These are phyloP conservation scores for Stipa capillata DNA, from an alignment of 176 grass and related monocot species.

Conservation along the genomic window DNA sequence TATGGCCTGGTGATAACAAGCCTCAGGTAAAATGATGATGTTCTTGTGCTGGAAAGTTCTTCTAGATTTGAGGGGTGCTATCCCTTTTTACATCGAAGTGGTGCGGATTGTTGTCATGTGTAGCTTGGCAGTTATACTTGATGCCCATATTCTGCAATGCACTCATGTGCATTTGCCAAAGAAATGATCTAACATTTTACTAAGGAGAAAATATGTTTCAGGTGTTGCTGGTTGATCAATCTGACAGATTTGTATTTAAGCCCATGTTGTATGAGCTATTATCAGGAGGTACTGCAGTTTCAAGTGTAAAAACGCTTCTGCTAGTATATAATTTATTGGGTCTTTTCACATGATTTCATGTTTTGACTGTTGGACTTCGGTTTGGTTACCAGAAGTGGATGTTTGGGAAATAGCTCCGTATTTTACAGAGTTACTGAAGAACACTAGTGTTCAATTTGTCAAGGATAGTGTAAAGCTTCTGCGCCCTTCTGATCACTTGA, in stretches of 20 bases:
- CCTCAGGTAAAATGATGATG: conserved; percentile 62
- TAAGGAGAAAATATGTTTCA: conserved; percentile 26
- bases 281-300: conserved; percentile 59
- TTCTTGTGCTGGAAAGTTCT: not conserved
- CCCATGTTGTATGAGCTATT: conserved; percentile 91
- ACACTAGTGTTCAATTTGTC: conserved; percentile 72
- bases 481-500: conserved; percentile 68
- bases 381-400: conserved; percentile 80
- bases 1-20: conserved; percentile 76
- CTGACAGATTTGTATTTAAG: conserved; percentile 97
- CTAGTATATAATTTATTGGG: not conserved
- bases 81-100: not conserved
- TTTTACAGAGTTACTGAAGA: conserved; percentile 78
- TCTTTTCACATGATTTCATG: conserved; percentile 12
- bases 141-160: not conserved
- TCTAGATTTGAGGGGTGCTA: not conserved
- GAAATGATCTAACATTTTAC: conserved; percentile 1
- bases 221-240: conserved; percentile 85
- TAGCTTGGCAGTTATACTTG: not conserved
- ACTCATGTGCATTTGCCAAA: not conserved
- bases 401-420: conserved; percentile 88
- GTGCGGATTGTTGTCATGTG: not conserved
- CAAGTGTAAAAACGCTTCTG: conserved; percentile 7
- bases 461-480: conserved; percentile 83
- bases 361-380: conserved; percentile 11